Base-by-base conservation (phyloP, 2,329 filamentous ascomycete genomes). In the Ceratocystis colombiana region DNA sequence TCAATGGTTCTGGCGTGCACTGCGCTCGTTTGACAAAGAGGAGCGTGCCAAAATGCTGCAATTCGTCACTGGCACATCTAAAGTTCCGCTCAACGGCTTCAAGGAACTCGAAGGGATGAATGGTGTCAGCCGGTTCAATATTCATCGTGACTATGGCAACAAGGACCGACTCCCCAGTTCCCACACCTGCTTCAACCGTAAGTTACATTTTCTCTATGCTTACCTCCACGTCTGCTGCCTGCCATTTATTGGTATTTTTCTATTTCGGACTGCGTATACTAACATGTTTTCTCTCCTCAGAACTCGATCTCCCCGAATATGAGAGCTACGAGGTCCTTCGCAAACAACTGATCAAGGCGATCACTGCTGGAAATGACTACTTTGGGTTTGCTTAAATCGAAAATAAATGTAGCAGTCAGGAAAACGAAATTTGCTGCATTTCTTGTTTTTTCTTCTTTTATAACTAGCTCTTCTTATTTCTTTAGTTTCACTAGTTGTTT, bases 81-180 rank as follows among this genome's bases (percentile, higher is more conserved):
- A 99, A 78, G 95, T 99, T 61, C 94, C 94, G 48, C 85, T 99
- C 62, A 99, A 99, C 72, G 94, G 94, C 12, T 99, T 99, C 82
- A 96, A 96, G 78, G 94, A 99, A 76, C 84, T 99, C 5, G 95
- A 99, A 78, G 95, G 94, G 70, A 99, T 99, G 94, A 97, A 99
- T 73, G 94, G 94, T 48, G 87, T 97, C 75, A 96, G 89, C 76
- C 87, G 90, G 70, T 99, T 99, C 85, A 99, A 97, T 76, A 97
- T 99, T 69, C 94, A 99, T 75, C 90, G 94, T 70, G 94, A 97
- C 76, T 96, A 96, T 77, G 92, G 93, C 72, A 93, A 88, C 80
- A 97, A 96, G 77, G 90, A 96, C 73, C 88, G 94, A 71, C 82
- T 99, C 70, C 94, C 94, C 66, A 96, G 90, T 72, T 96, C 92